These are phyloP conservation scores for Lasiodiplodia hormozganensis DNA, from an alignment of 2,329 filamentous ascomycete species.

Conservation along the genomic window DNA sequence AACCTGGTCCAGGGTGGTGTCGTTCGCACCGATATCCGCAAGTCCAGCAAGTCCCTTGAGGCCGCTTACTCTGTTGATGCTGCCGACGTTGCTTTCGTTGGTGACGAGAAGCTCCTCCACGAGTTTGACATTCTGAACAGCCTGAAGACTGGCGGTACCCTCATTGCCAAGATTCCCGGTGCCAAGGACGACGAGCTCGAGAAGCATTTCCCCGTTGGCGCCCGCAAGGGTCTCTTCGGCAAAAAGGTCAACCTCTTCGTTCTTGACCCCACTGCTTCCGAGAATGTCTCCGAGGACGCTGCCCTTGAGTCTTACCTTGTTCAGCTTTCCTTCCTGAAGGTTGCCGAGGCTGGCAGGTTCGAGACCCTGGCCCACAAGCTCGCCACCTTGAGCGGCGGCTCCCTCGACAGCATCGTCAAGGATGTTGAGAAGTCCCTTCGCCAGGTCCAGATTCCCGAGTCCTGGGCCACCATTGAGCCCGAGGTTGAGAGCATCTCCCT, in stretches of 20 bases:
- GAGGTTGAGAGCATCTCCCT: conserved; percentile 59
- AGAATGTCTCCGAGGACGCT: conserved; percentile 70
- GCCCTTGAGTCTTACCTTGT: conserved; percentile 70
- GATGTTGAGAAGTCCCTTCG: conserved; percentile 73
- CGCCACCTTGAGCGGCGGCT: conserved; percentile 64
- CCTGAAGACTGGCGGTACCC: conserved; percentile 72
- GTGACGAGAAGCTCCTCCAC: conserved; percentile 79
- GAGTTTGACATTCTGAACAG: conserved; percentile 76
- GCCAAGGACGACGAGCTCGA: conserved; percentile 89
- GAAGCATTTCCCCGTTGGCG: conserved; percentile 76
- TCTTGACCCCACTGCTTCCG: conserved; percentile 73
- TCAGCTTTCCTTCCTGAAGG: conserved; percentile 82
- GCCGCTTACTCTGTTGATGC: conserved; percentile 81
- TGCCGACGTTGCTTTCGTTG: conserved; percentile 81
- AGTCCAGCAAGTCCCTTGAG: conserved; percentile 81
- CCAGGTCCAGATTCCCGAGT: conserved; percentile 75
- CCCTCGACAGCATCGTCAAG: conserved; percentile 65
- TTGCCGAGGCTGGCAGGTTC: conserved; percentile 72
- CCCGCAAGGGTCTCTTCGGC: conserved; percentile 74
- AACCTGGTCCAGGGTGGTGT: conserved; percentile 76
- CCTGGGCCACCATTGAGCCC: conserved; percentile 79
- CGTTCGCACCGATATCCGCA: conserved; percentile 83
- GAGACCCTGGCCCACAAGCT: conserved; percentile 71
- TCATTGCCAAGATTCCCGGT: conserved; percentile 78
- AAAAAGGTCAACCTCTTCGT: conserved; percentile 76